Conservation (phyloP, 345 rosid genomes). For the Streptanthus diversifolius region DNA sequence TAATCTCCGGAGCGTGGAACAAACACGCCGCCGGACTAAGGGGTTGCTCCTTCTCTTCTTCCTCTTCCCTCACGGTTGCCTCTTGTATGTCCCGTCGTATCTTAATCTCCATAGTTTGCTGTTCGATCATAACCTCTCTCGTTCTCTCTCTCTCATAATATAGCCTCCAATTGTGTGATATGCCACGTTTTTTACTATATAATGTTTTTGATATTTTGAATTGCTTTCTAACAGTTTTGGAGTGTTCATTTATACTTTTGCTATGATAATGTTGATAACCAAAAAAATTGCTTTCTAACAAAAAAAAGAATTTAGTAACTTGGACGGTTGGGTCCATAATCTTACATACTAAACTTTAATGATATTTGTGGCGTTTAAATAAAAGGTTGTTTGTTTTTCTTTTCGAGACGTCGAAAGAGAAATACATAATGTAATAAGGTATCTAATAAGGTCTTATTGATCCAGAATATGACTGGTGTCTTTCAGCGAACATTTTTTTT, state of each 20-base stretch:
- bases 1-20: slow-evolving; percentile 53
- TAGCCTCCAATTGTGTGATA: too few relatives aligned
- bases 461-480: too few relatives aligned
- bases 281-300: slow-evolving; percentile 1
- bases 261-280: too few relatives aligned
- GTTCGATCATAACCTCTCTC: background rate
- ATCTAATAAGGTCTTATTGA: too few relatives aligned
- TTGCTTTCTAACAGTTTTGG: too few relatives aligned
- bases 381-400: background rate
- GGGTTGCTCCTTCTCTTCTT: slow-evolving; percentile 38
- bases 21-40: slow-evolving; percentile 58
- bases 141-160: background rate
- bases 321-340: slow-evolving; percentile 2
- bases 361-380: background rate
- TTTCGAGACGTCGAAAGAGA: too few relatives aligned
- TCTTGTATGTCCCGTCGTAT: slow-evolving; percentile 12
- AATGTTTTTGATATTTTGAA: too few relatives aligned
- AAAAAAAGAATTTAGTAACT: background rate
- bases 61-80: background rate
- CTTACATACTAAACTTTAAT: background rate
- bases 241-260: too few relatives aligned
- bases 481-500: too few relatives aligned
- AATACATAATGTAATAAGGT: too few relatives aligned
- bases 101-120: slow-evolving; percentile 25
- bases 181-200: too few relatives aligned